Evolutionary conservation across 2,329 filamentous ascomycete species (phyloP).

Genomic region (Exserohilum turcica): DNA sequence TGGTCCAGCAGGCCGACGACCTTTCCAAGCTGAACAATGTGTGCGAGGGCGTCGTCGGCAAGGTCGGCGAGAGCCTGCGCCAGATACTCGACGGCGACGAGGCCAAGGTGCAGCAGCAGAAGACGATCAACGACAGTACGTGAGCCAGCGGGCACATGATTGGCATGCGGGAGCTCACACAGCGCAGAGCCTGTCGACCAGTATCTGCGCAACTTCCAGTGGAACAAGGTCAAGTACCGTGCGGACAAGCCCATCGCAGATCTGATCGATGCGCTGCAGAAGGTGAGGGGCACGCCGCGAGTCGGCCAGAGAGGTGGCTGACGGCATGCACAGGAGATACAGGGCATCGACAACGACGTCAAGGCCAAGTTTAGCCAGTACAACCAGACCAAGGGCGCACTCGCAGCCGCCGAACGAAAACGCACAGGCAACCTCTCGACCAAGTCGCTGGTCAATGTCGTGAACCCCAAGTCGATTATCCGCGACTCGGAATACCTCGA

Average conservation of each 20-base stretch:
- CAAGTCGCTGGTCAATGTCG: conserved; percentile 87
- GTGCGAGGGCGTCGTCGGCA: conserved; percentile 82
- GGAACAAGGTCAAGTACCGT: conserved; percentile 98
- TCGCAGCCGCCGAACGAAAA: conserved; percentile 80
- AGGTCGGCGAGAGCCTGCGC: conserved; percentile 84
- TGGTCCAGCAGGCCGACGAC: conserved; percentile 96
- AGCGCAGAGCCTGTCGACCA: conserved; percentile 86
- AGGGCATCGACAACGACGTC: conserved; percentile 93
- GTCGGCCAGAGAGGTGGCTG: background rate
- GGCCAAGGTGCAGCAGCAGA: conserved; percentile 81
- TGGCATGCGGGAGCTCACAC: conserved; percentile 7
- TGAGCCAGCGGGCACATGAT: background rate
- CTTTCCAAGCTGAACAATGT: conserved; percentile 81
- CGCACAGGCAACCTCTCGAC: conserved; percentile 94
- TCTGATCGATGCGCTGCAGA: conserved; percentile 84
- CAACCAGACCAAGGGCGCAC: conserved; percentile 84
- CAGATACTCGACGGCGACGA: conserved; percentile 84
- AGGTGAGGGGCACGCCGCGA: conserved; percentile 58
- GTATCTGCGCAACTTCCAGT: conserved; percentile 85
- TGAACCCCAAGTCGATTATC: conserved; percentile 74
- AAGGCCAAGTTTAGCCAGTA: conserved; percentile 94
- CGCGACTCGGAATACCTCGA: conserved; percentile 95
- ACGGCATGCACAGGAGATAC: conserved; percentile 69
- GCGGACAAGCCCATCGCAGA: conserved; percentile 88
- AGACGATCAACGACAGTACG: conserved; percentile 88